Conservation (phyloP, 192 early-diverging fungal genomes). For the Coemansia sp. region DNA sequence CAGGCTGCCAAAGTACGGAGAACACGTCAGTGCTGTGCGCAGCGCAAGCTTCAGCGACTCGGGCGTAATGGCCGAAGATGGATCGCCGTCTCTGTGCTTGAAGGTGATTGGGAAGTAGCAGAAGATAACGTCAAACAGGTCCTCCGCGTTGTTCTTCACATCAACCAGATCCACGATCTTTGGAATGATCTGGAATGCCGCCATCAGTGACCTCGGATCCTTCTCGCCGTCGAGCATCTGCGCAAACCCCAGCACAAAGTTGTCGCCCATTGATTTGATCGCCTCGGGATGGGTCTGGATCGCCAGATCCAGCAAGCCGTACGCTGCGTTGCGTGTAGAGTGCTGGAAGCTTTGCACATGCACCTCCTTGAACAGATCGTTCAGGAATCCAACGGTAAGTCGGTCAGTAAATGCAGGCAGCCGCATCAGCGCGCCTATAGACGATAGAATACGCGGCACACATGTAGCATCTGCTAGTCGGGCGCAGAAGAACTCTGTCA, state of each 20-base stretch:
- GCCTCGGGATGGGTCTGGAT: constrained; percentile 60
- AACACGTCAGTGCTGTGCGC: constrained; percentile 73
- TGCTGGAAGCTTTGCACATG: constrained; percentile 93
- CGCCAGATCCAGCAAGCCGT: constrained; percentile 69
- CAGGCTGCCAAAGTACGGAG: constrained; percentile 74
- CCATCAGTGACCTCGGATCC: constrained; percentile 92
- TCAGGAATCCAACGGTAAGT: constrained; percentile 57
- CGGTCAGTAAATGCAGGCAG: constrained; percentile 62
- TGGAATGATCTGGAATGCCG: constrained; percentile 78
- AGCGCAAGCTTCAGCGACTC: constrained; percentile 85
- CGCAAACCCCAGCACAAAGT: constrained; percentile 82
- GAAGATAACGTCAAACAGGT: constrained; percentile 94
- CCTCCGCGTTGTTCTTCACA: constrained; percentile 77
- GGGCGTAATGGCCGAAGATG: constrained; percentile 84
- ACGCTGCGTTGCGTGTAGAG: constrained; percentile 71
- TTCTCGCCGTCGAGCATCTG: constrained; percentile 96
- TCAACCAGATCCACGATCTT: constrained; percentile 75
- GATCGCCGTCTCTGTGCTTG: constrained; percentile 91
- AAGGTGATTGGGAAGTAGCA: constrained; percentile 99
- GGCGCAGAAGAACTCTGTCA: constrained; percentile 75
- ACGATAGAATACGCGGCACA: constrained; percentile 65
- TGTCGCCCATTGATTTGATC: constrained; percentile 63
- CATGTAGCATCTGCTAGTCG: constrained; percentile 72
- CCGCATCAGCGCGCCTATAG: constrained; percentile 61
- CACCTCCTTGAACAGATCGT: constrained; percentile 74